Conservation (phyloP, 106 monocot species). For the Dendrobium chrysotoxum region DNA sequence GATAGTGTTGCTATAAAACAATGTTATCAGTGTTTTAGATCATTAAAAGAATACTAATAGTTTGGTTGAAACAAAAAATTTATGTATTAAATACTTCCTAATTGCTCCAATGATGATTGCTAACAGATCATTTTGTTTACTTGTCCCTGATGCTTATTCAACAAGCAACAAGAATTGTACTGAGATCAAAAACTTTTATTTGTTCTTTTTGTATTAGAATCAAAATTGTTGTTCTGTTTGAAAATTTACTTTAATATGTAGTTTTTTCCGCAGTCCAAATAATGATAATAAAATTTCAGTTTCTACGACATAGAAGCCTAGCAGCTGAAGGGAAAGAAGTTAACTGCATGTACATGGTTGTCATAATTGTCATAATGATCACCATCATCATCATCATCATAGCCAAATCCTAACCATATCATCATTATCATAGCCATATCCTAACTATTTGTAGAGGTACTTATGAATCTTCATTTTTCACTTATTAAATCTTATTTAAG, state of each 20-base stretch:
- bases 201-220: not conserved
- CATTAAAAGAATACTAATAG: not conserved
- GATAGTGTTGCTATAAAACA: not conserved
- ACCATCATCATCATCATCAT: no score
- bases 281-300: not conserved
- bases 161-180: not conserved
- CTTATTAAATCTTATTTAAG: no score
- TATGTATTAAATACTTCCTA: not conserved
- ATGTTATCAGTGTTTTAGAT: not conserved
- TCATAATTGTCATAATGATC: no score
- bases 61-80: not conserved
- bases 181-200: not conserved
- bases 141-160: not conserved
- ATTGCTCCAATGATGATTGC: not conserved
- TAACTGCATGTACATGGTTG: no score
- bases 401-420: no score
- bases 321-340: not conserved
- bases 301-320: not conserved
- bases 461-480: no score
- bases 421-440: no score
- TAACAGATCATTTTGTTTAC: not conserved
- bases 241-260: not conserved
- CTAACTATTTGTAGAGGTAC: no score
- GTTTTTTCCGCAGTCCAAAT: not conserved
- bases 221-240: not conserved